Base-by-base conservation (phyloP, 805 yeast species). In the Hanseniaspora nectarophila region DNA sequence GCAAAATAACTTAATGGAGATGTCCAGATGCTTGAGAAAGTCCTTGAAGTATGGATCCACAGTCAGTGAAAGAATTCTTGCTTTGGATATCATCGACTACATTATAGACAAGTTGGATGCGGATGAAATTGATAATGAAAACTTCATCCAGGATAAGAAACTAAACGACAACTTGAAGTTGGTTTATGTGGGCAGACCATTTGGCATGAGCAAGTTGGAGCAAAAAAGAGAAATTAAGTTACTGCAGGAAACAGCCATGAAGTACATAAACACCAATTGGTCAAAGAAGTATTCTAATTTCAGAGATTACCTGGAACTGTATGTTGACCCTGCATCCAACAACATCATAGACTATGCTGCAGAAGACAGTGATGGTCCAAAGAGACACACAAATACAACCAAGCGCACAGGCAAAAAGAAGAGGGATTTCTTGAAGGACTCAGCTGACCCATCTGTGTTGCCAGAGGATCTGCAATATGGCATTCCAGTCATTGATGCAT, bases 11-110 rank as follows among this genome's bases (percentile, higher is more conserved):
- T 81, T 46, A 65, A 72, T 32, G 31, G 99, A 92, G 64, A 90
- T 94, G 1, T 97, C 97, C 0, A 73, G 97, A 40, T 94, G 95
- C 1, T 69, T 92, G 21, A 75, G 98, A 47, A 92, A 92, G 71
- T 80, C 81, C 60, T 69, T 92, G 62, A 92, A 94, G 67, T 84
- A 90, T 62, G 97, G 97, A n/a, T 61, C 42, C 10, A 16, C 29
- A 7, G n/a, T 49, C 2, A 34, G 33, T 32, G 53, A 49, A 38
- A 49, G 53, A 42, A 15, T 42, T 4, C n/a, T 49, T 32, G 53
- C 53, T 7, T 7, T 49, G 10, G 43, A 49, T 4, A 35, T 49
- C 10, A 21, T 49, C 1, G 53, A 49, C 24, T 49, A 49, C 35
- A 49, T 49, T 18, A 49, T 49, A 24, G 53, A 49, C 18, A 49